Conservation (phyloP, 805 yeast genomes). For the Zygosaccharomyces rouxii region DNA sequence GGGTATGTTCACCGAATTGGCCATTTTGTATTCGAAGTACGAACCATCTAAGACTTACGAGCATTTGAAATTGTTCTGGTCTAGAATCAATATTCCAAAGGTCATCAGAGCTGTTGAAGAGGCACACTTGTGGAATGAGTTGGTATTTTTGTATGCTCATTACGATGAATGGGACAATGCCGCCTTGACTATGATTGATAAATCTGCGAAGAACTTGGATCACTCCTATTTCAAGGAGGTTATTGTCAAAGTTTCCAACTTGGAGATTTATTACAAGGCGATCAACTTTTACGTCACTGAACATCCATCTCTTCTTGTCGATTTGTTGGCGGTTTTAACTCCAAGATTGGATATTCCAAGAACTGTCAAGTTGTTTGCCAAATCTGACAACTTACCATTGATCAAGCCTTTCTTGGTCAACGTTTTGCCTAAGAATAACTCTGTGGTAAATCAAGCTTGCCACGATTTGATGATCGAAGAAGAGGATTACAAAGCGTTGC, state of each 20-base stretch:
- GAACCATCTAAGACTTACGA: constrained; percentile 89
- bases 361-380: constrained; percentile 89
- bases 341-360: constrained; percentile 92
- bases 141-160: constrained; percentile 93
- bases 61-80: constrained; percentile 96
- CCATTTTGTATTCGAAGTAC: constrained; percentile 85
- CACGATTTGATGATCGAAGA: constrained; percentile 95
- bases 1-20: constrained; percentile 99
- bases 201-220: constrained; percentile 87
- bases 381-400: constrained; percentile 93
- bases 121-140: constrained; percentile 94
- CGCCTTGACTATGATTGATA: constrained; percentile 92
- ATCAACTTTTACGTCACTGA: constrained; percentile 89
- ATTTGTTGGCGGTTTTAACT: constrained; percentile 74
- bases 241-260: constrained; percentile 87
- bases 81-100: constrained; percentile 95
- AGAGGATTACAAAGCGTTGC: constrained; percentile 87
- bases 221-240: constrained; percentile 93
- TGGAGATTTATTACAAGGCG: constrained; percentile 96
- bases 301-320: constrained; percentile 87
- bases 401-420: constrained; percentile 92
- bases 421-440: constrained; percentile 83
- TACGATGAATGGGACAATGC: constrained; percentile 99
- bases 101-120: constrained; percentile 89
- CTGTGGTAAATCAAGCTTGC: constrained; percentile 90